phyloP scores from a whole-genome alignment of 345 rosid species.

The Eucalyptus viminalis region DNA sequence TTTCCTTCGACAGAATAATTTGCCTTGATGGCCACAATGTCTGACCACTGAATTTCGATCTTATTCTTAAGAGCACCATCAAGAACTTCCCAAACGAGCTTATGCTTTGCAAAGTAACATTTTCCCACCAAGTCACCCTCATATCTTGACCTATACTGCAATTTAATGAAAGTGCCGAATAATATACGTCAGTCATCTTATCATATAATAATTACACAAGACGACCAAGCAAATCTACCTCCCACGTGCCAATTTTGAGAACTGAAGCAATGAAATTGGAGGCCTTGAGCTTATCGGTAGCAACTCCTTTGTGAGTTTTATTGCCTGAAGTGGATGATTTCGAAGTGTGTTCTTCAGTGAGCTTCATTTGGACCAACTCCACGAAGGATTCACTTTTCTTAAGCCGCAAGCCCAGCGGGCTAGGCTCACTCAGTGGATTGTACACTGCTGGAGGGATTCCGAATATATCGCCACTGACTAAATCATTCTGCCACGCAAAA shows the following conservation, averaged over 20 bases:
- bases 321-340: constrained; percentile 1
- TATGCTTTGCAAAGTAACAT: constrained; percentile 72
- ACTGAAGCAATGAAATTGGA: constrained; percentile 54
- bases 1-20: constrained; percentile 28
- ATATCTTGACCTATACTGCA: constrained; percentile 50
- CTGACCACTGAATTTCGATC: constrained; percentile 79
- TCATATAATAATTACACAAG: not conserved
- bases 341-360: constrained; percentile 19
- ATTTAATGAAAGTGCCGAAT: not conserved
- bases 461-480: not conserved
- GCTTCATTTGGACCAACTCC: constrained; percentile 58
- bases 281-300: constrained; percentile 51
- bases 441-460: not conserved
- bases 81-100: constrained; percentile 76
- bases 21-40: constrained; percentile 53
- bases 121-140: constrained; percentile 75
- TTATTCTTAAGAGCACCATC: constrained; percentile 73
- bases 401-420: constrained; percentile 57
- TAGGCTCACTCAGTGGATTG: constrained; percentile 47
- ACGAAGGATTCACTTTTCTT: constrained; percentile 54
- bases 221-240: constrained; percentile 21
- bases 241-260: constrained; percentile 61
- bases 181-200: not conserved
- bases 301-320: constrained; percentile 1
- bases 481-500: not conserved